Evolutionary conservation across 2,329 filamentous ascomycete genomes (phyloP).

Genomic region (Aspergillus texensis): DNA sequence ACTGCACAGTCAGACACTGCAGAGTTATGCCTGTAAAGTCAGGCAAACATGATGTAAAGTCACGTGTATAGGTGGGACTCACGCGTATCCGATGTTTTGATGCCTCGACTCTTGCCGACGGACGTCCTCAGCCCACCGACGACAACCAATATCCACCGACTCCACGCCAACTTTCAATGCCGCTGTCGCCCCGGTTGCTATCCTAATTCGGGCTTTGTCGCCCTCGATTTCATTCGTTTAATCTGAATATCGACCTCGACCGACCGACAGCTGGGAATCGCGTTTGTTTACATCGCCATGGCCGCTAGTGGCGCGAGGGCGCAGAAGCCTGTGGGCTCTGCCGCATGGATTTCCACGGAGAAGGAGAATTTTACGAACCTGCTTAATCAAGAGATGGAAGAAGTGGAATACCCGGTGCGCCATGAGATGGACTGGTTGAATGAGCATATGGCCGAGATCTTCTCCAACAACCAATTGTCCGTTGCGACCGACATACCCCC

Average conservation of each 20-base stretch:
- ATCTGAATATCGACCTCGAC: not conserved
- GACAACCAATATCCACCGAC: conserved; percentile 10
- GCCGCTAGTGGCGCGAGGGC: conserved; percentile 40
- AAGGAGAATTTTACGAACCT: conserved; percentile 76
- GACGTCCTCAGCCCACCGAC: conserved; percentile 16
- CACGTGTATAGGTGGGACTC: conserved; percentile 22
- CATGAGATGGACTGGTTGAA: conserved; percentile 99
- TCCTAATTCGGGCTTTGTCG: conserved; percentile 9
- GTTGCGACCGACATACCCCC: conserved; percentile 39
- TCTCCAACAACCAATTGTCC: conserved; percentile 83
- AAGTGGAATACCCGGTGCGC: conserved; percentile 86
- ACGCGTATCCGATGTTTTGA: conserved; percentile 26
- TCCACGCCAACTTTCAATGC: conserved; percentile 19
- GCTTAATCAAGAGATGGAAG: conserved; percentile 80
- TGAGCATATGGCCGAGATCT: conserved; percentile 96
- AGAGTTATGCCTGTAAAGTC: conserved; percentile 1
- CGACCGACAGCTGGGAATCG: conserved; percentile 9
- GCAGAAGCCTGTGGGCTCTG: conserved; percentile 70
- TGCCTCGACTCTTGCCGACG: conserved; percentile 17
- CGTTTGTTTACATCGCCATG: conserved; percentile 46
- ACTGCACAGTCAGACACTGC: not conserved
- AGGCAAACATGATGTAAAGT: conserved; percentile 15
- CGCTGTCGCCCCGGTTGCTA: not conserved
- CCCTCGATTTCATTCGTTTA: conserved; percentile 2
- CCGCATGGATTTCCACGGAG: conserved; percentile 84